Base-by-base conservation (phyloP, 73 alveolate species). In the Paraurostyla sp. region DNA sequence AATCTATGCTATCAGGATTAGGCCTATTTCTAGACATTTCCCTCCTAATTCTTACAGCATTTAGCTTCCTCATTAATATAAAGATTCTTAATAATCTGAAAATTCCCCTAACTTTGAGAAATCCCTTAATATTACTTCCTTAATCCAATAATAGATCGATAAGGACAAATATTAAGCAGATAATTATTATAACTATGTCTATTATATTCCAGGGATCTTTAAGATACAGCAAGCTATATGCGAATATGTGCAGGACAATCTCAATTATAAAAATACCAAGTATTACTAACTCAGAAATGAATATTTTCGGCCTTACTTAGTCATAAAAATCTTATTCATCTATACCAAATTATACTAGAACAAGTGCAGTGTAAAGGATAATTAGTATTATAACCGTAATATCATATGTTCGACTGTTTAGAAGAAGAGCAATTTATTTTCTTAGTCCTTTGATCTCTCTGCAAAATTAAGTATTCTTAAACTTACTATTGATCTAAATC, bases 31-130 rank as follows among this genome's bases (percentile, higher is more conserved):
- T 56, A 25, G 23, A 46, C 11, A 84, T 76, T 11, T 29, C 89
- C 13, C 76, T 82, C 52, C 50, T 90, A 69, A 60, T 41, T 23
- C 91, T 32, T 41, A 90, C 69, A 22, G 78, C 89, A 57, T 90
- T 87, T 6, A 90, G 46, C 48, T 83, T 90, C 36, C 95, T 63
- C 23, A 90, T 43, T 29, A 90, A 51, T 4, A 90, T 48, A 23
- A 87, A 87, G 0, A 89, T 59, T 25, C 94, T 22, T 15, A 89
- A 78, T 52, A 89, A 73, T 80, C 94, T 38, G 56, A 90, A 90
- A 0, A 90, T 25, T 22, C 92, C 92, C 54, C 95, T 45, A 20
- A 90, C 38, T 48, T 76, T 90, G 38, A 90, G 30, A 32, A 83
- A 50, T 1, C 81, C 86, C 23, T 38, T 73, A 6, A 73, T 27